These are phyloP conservation scores for Drechslerella dactyloides DNA, from an alignment of 2,329 filamentous ascomycete species.

Conservation along the genomic window DNA sequence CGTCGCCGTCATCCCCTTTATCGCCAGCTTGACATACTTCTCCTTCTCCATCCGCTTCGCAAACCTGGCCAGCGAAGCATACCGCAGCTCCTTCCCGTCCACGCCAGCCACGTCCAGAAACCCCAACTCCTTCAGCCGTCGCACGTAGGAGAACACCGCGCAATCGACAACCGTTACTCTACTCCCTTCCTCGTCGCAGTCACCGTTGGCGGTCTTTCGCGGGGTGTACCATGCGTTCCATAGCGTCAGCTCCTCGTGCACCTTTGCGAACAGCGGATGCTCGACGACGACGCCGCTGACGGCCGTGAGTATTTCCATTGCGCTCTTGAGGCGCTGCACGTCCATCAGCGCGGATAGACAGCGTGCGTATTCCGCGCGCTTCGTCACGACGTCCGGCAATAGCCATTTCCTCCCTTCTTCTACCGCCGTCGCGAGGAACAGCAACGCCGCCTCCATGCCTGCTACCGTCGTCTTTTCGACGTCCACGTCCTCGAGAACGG, in stretches of 20 bases:
- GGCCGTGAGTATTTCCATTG: constrained; percentile 30
- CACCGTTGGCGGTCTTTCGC: constrained; percentile 18
- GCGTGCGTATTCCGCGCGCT: constrained; percentile 39
- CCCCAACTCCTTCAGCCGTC: constrained; percentile 29
- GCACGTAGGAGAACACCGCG: constrained; percentile 34
- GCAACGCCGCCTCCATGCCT: constrained; percentile 52
- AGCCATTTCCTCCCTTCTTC: constrained; percentile 39
- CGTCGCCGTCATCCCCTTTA: constrained; percentile 11
- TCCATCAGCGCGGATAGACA: constrained; percentile 40
- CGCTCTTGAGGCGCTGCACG: constrained; percentile 29
- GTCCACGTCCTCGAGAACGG: constrained; percentile 54
- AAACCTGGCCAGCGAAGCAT: constrained; percentile 32
- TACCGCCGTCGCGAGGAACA: constrained; percentile 53
- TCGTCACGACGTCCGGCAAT: constrained; percentile 31
- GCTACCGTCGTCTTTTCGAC: constrained; percentile 52
- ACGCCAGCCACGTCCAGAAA: constrained; percentile 40
- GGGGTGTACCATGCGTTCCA: constrained; percentile 44
- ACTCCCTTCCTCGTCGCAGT: constrained; percentile 10
- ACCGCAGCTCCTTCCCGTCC: constrained; percentile 23
- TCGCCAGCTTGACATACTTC: constrained; percentile 29
- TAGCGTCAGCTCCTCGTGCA: constrained; percentile 35
- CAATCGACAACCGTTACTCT: constrained; percentile 43
- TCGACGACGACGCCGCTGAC: constrained; percentile 37
- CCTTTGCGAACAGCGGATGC: constrained; percentile 45
- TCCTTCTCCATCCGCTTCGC: constrained; percentile 45